These are phyloP conservation scores for Suhomyces guaymorum DNA, from an alignment of 1,139 yeast genomes.

Conservation along the genomic window DNA sequence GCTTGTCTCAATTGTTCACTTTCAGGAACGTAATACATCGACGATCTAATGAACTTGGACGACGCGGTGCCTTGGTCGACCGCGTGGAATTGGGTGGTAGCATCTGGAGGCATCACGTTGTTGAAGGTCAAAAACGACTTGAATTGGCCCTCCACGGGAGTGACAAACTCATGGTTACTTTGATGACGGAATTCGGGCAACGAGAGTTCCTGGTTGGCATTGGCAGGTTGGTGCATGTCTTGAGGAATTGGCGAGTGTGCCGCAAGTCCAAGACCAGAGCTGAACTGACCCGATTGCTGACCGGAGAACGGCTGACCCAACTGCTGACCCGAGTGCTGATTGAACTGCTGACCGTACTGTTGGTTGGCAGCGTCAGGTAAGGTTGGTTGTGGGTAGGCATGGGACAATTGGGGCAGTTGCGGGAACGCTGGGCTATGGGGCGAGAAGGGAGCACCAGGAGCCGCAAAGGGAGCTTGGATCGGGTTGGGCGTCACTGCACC, in stretches of 20 bases:
- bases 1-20: constrained; percentile 68
- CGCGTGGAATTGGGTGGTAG: constrained; percentile 69
- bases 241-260: constrained; percentile 4
- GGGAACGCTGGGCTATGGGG: constrained; percentile 8
- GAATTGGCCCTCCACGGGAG: constrained; percentile 27
- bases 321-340: too few relatives aligned
- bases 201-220: constrained; percentile 32
- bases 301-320: too few relatives aligned
- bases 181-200: constrained; percentile 57
- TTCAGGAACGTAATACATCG: constrained; percentile 84
- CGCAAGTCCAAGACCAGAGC: not conserved
- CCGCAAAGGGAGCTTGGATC: constrained; percentile 1
- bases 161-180: constrained; percentile 51
- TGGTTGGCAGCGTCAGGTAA: too few relatives aligned
- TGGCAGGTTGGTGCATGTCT: constrained; percentile 1
- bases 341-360: too few relatives aligned
- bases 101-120: constrained; percentile 77
- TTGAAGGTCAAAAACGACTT: constrained; percentile 67
- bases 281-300: too few relatives aligned
- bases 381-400: not conserved
- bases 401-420: constrained; percentile 1
- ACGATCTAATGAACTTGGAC: constrained; percentile 73
- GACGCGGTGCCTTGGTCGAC: constrained; percentile 84
- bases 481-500: constrained; percentile 9
- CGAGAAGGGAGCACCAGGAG: constrained; percentile 3